A percentile compares a stretch with the other conserved stretches of the same genome.
Conservation (phyloP, 331 rosid species). For the Dryas integrifolia region DNA sequence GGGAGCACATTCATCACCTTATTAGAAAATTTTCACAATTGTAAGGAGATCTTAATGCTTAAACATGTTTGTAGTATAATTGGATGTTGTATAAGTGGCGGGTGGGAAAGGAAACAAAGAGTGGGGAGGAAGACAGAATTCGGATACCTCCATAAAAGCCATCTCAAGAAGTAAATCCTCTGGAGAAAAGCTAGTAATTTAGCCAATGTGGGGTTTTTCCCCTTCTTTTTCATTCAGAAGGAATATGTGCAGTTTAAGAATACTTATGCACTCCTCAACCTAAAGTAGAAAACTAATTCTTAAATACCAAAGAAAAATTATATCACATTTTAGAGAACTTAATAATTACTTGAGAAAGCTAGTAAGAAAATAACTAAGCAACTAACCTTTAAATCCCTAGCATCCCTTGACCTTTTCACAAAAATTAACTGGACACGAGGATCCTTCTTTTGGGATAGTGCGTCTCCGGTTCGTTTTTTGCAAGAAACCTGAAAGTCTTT, state of each 20-base stretch:
- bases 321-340: too few species aligned
- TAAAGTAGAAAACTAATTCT: background rate
- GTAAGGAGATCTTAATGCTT: too few species aligned
- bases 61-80: too few species aligned
- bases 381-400: constrained; percentile 61
- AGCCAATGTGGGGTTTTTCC: background rate
- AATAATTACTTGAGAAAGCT: constrained; percentile 3
- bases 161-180: background rate
- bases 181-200: background rate
- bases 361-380: background rate
- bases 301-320: background rate
- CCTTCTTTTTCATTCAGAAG: background rate
- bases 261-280: background rate
- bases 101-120: background rate
- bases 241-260: background rate
- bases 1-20: too few species aligned
- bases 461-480: constrained; percentile 56
- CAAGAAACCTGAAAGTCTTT: constrained; percentile 76
- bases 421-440: constrained; percentile 71
- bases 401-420: constrained; percentile 33
- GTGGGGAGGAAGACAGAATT: background rate
- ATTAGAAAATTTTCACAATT: too few species aligned
- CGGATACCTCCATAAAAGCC: background rate
- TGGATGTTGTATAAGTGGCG: too few species aligned
- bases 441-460: constrained; percentile 72